Percentiles rank a stretch among this genome's conserved stretches.
Conservation (phyloP, 2,329 filamentous ascomycete genomes). For the Colletotrichum euphorbiae region DNA sequence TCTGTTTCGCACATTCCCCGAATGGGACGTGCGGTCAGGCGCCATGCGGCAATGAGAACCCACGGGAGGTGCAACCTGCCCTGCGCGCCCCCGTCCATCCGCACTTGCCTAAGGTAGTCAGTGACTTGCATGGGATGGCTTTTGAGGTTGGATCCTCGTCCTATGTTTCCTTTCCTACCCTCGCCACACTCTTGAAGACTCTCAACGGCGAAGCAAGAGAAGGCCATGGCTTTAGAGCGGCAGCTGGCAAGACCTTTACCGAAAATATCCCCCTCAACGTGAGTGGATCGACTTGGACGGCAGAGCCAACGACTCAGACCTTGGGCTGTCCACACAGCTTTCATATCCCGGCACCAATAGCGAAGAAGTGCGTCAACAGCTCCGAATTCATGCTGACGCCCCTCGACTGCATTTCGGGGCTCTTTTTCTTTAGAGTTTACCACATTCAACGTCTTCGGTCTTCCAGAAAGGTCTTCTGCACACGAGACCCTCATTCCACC, state of each 20-base stretch:
- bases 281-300: background rate
- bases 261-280: background rate
- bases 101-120: conserved; percentile 16
- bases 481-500: conserved; percentile 25
- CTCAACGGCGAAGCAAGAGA: background rate
- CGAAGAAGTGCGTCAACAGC: conserved; percentile 31
- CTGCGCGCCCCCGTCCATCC: conserved; percentile 14
- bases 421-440: conserved; percentile 21
- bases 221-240: background rate
- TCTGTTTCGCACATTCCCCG: conserved; percentile 26
- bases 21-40: conserved; percentile 26
- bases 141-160: background rate
- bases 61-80: conserved; percentile 32
- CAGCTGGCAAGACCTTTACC: background rate
- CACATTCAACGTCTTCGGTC: conserved; percentile 25
- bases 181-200: background rate
- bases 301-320: conserved; percentile 25
- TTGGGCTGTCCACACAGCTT: conserved; percentile 12
- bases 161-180: background rate
- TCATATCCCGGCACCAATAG: conserved; percentile 11
- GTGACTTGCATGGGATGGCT: conserved; percentile 25
- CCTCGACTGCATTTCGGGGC: conserved; percentile 18
- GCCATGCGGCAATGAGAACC: conserved; percentile 32
- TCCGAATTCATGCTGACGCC: conserved; percentile 13
- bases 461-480: conserved; percentile 37